phyloP scores from a whole-genome alignment of 176 grass and related monocot species.

The Zoysia japonica region DNA sequence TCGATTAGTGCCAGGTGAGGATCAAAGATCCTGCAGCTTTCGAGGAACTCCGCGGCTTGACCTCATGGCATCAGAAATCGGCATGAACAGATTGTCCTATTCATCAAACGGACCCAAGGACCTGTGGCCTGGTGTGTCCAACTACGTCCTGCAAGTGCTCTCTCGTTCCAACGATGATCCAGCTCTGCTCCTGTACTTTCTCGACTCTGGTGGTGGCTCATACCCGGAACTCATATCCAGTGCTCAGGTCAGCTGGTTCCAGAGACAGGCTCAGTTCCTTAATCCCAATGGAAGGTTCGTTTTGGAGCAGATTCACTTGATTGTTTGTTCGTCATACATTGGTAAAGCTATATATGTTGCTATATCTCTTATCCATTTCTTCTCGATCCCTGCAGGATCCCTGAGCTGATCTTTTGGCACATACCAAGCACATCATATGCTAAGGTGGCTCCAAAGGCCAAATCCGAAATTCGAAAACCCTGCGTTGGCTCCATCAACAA shows the following conservation, averaged over 20 bases:
- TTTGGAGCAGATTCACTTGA: neutral
- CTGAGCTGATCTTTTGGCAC: constrained; percentile 88
- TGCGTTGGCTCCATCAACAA: constrained; percentile 82
- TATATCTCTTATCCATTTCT: neutral
- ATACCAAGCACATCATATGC: constrained; percentile 73
- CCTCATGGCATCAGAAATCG: constrained; percentile 49
- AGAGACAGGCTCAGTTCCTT: constrained; percentile 39
- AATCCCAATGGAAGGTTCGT: constrained; percentile 67
- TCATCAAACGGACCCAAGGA: constrained; percentile 50
- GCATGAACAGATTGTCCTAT: constrained; percentile 48
- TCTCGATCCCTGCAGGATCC: constrained; percentile 39
- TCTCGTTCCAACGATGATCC: constrained; percentile 42
- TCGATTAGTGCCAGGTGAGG: neutral
- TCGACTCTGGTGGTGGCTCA: constrained; percentile 88
- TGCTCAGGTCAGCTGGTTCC: constrained; percentile 70
- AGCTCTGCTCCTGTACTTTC: constrained; percentile 69
- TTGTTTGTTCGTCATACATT: neutral
- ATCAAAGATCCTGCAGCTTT: constrained; percentile 48
- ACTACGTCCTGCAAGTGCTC: constrained; percentile 67
- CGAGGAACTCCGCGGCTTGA: constrained; percentile 58
- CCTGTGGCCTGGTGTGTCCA: constrained; percentile 84
- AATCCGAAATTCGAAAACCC: constrained; percentile 43
- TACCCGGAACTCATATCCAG: constrained; percentile 71
- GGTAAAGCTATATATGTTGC: neutral
- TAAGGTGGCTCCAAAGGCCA: constrained; percentile 65